A percentile compares a stretch with the other conserved stretches of the same genome.
phyloP scores from a whole-genome alignment of 1,139 yeast genomes.

The Candida neerlandica region DNA sequence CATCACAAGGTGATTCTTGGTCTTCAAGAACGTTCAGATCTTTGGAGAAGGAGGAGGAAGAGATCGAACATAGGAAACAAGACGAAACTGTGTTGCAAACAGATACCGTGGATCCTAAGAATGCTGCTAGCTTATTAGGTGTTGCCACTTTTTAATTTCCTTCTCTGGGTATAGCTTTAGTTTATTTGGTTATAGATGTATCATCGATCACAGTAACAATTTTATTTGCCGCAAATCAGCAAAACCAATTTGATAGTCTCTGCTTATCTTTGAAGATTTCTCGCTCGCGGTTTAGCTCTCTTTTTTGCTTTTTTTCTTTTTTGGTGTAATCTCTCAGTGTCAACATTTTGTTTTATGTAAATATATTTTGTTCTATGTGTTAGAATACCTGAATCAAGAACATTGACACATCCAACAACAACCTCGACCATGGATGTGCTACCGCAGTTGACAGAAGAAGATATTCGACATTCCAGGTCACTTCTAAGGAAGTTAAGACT shows the following conservation, averaged over 20 bases:
- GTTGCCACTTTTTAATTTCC: slow-evolving; percentile 58
- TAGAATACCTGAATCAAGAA: neutral
- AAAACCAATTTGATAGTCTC: no score
- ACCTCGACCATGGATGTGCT: neutral
- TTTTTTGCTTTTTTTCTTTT: neutral
- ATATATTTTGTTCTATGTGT: neutral
- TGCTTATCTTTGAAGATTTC: no score
- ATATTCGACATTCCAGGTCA: neutral
- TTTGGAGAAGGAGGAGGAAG: slow-evolving; percentile 39
- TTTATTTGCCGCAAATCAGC: no score
- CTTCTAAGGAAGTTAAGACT: neutral
- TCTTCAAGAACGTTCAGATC: slow-evolving; percentile 64
- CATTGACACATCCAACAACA: neutral
- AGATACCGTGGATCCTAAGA: slow-evolving; percentile 67
- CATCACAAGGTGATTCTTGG: slow-evolving; percentile 62
- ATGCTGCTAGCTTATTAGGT: slow-evolving; percentile 80
- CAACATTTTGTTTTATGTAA: no score
- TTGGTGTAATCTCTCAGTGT: neutral
- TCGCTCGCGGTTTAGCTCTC: neutral
- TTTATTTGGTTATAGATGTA: neutral
- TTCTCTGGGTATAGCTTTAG: neutral
- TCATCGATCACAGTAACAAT: slow-evolving; percentile 5
- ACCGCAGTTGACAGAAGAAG: neutral
- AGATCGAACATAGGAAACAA: slow-evolving; percentile 27
- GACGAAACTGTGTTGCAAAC: slow-evolving; percentile 19